Evolutionary conservation across 495 filamentous ascomycete species (phyloP).

Genomic region (Podospora pseudopauciseta): DNA sequence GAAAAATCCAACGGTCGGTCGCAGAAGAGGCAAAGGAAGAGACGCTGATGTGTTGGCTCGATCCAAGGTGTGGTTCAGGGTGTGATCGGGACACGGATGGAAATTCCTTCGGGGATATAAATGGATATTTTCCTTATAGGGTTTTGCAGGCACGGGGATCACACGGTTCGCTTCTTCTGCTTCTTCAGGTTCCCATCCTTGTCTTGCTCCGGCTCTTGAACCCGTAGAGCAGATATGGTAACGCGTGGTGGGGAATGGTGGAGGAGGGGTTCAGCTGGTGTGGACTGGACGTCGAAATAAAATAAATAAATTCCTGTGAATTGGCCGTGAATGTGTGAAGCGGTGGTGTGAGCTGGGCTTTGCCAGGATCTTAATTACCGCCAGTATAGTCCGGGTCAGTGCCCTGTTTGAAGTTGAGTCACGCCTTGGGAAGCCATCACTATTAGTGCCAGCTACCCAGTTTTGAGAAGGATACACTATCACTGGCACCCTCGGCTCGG

Average conservation of each 20-base stretch:
- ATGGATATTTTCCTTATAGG: constrained; percentile 14
- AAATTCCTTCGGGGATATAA: constrained; percentile 12
- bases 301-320: not conserved
- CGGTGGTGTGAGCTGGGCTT: not conserved
- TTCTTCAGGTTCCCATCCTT: not conserved
- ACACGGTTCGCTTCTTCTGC: not conserved
- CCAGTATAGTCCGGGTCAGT: not conserved
- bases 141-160: constrained; percentile 14
- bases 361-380: not conserved
- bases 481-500: not conserved
- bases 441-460: not conserved
- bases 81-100: not conserved
- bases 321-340: not conserved
- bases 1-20: not conserved
- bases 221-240: not conserved
- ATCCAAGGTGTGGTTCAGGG: not conserved
- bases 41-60: not conserved
- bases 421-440: not conserved
- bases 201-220: not conserved
- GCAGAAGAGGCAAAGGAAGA: not conserved
- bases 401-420: not conserved
- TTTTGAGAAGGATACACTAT: not conserved
- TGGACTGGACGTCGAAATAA: not conserved
- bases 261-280: not conserved
- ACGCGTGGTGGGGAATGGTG: constrained; percentile 2